Conservation (phyloP, 441 rosid species). For the Croton laevigatus region DNA sequence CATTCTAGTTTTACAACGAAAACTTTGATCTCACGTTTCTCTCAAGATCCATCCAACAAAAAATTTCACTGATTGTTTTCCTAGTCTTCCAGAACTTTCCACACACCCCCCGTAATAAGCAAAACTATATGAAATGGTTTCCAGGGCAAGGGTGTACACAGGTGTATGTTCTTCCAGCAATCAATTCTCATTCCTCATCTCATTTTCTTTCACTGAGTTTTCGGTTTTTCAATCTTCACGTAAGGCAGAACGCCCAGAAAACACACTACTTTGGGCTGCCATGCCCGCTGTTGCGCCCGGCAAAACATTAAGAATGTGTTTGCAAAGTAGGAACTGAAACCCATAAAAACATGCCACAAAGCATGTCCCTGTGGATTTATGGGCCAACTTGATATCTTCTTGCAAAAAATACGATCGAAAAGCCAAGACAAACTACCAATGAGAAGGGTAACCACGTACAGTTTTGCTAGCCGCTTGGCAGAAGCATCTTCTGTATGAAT, state of each 20-base stretch:
- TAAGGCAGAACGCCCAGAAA: constrained; percentile 58
- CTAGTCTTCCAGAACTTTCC: constrained; percentile 17
- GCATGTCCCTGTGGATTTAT: constrained; percentile 86
- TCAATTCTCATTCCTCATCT: background rate
- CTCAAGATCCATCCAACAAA: constrained; percentile 21
- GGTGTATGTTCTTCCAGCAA: too few relatives aligned
- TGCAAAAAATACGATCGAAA: constrained; percentile 57
- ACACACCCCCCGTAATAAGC: background rate
- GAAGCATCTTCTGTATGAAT: constrained; percentile 54
- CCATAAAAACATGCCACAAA: constrained; percentile 73
- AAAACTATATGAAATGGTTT: background rate
- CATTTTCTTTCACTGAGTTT: constrained; percentile 45
- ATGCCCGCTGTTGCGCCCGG: constrained; percentile 70
- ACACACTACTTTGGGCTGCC: constrained; percentile 60
- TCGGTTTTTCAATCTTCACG: constrained; percentile 80
- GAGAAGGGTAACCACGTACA: constrained; percentile 58
- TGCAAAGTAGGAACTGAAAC: constrained; percentile 70
- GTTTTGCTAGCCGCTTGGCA: constrained; percentile 64
- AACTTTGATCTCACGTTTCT: constrained; percentile 2
- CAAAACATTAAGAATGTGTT: constrained; percentile 88
- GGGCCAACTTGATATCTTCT: constrained; percentile 51
- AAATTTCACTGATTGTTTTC: background rate
- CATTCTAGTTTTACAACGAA: constrained; percentile 22
- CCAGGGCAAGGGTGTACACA: too few relatives aligned
- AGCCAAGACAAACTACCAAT: constrained; percentile 66